Conservation (phyloP, 768 basidiomycete genomes). For the Suillus lakei region DNA sequence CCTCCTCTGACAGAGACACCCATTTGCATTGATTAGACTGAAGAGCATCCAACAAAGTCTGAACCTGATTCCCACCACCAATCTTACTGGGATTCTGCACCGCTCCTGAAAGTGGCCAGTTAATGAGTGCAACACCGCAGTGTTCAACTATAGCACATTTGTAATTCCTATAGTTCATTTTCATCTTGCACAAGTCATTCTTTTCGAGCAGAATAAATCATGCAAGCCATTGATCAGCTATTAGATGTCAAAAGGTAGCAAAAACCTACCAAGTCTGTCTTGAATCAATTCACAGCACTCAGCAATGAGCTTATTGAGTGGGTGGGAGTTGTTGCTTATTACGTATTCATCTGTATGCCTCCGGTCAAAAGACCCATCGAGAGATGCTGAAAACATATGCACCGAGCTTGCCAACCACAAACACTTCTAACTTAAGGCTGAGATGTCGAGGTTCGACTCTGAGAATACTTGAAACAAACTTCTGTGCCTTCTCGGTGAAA, state of each 20-base stretch:
- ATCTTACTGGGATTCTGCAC: conserved; percentile 3
- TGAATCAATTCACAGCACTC: conserved; percentile 7
- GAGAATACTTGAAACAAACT: conserved; percentile 7
- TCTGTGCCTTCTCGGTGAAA: conserved; percentile 10
- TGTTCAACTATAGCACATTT: background rate
- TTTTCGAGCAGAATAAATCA: conserved; percentile 1
- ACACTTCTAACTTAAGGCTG: conserved; percentile 1
- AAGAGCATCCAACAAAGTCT: conserved; percentile 7
- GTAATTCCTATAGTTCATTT: conserved; percentile 6
- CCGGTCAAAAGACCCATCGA: background rate
- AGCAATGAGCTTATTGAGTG: conserved; percentile 9
- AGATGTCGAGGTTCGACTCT: conserved; percentile 1
- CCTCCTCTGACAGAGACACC: conserved; percentile 2
- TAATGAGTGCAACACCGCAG: background rate
- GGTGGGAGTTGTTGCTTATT: background rate
- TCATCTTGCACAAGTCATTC: background rate
- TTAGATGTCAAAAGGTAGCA: too few species aligned
- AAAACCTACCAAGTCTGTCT: conserved; percentile 10
- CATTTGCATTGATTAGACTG: conserved; percentile 4
- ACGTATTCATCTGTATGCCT: background rate
- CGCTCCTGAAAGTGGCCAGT: background rate
- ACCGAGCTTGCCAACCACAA: conserved; percentile 6
- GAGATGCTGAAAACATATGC: background rate
- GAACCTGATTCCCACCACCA: conserved; percentile 6
- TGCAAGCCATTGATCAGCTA: background rate